Percentiles rank a stretch among this genome's conserved stretches.
Evolutionary conservation across 768 basidiomycete genomes (phyloP).

Genomic region (Leccinellum albellum): DNA sequence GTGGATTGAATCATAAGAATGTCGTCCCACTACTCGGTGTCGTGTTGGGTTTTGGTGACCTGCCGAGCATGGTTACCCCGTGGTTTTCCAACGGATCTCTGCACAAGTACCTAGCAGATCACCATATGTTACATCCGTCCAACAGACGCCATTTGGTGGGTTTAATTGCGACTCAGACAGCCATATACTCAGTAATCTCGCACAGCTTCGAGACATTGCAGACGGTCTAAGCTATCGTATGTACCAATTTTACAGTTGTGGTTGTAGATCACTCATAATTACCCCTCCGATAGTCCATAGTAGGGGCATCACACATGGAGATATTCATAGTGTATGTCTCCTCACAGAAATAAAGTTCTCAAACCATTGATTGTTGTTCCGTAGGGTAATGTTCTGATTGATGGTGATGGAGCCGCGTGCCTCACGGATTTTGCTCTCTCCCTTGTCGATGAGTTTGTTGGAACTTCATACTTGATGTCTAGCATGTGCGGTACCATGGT

Average conservation of each 20-base stretch:
- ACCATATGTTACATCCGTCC: not conserved
- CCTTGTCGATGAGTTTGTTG: constrained; percentile 22
- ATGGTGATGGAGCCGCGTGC: constrained; percentile 36
- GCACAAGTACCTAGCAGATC: constrained; percentile 14
- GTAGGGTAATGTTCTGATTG: constrained; percentile 43
- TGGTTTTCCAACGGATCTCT: constrained; percentile 30
- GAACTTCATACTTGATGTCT: constrained; percentile 32
- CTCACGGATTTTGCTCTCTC: constrained; percentile 48
- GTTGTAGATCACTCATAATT: not conserved
- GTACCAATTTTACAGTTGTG: not conserved
- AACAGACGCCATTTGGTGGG: constrained; percentile 13
- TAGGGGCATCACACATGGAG: constrained; percentile 30
- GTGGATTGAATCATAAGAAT: constrained; percentile 17
- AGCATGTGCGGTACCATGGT: constrained; percentile 36
- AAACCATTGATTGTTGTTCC: not conserved
- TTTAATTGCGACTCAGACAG: not conserved
- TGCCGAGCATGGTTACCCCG: constrained; percentile 32
- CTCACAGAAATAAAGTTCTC: no score
- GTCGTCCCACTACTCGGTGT: constrained; percentile 31
- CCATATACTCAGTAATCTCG: not conserved
- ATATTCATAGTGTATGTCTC: constrained; percentile 33
- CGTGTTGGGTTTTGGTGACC: constrained; percentile 28
- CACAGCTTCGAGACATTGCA: constrained; percentile 20
- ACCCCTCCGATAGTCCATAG: constrained; percentile 20
- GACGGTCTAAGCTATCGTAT: constrained; percentile 23